Evolutionary conservation across 179 eudicot species (phyloP), one percentile per base, ranked within the genome.

Genomic region (Amaranthus tricolor): DNA sequence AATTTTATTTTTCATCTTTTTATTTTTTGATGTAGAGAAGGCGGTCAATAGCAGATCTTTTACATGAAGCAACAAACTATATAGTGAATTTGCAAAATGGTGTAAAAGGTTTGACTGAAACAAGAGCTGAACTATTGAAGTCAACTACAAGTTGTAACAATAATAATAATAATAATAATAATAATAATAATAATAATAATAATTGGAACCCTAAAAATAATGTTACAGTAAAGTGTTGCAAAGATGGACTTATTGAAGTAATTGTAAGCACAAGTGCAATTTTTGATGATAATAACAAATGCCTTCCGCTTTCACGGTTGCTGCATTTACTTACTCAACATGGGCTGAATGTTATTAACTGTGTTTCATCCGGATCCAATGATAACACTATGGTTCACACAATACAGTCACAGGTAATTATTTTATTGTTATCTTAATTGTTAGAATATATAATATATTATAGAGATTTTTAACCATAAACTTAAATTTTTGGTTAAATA

Each of bases 351-450:
- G 80, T 77, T 31, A 68, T 81, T 24, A 81, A 56, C 64, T 73
- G 66, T 68, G 57, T 74, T 68, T 77, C 40, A 31, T 31, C 40
- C 40, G 0, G 40, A 31, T 31, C 40, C 2, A 4, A 3, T 31
- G 3, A 45, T 45, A 50, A 51, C 24, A 77, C 40, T n/a, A 55
- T 73, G 14, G 62, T 81, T 50, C 80, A 81, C 55, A 73, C 57
- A 47, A 73, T 81, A 43, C 84, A 77, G 17, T 80, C 80, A 68
- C 84, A 81, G 80, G 84, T 80, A 76, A 5, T 5, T 43, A 8
- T 11, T 53, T 9, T 10, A 14, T 31, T 31, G 40, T 31, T n/a
- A n/a, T n/a, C n/a, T n/a, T n/a, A n/a, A n/a, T n/a, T n/a, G n/a
- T n/a, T n/a, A n/a, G n/a, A n/a, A n/a, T n/a, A n/a, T n/a, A n/a